These are phyloP conservation scores for Kokia cookei DNA, from an alignment of 441 rosid species.

Conservation along the genomic window DNA sequence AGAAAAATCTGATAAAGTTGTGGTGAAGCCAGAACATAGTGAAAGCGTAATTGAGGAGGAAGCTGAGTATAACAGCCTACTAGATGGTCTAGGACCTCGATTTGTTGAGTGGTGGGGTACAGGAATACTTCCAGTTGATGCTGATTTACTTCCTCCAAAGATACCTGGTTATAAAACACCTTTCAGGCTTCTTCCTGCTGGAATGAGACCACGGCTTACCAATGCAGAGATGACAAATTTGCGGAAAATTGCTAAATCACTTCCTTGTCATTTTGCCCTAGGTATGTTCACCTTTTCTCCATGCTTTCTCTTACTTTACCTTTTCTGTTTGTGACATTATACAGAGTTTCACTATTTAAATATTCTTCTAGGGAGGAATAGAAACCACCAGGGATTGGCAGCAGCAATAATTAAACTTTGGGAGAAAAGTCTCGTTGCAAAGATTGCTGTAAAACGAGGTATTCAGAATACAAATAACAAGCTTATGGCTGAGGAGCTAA, in stretches of 20 bases:
- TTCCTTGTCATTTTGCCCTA: constrained; percentile 97
- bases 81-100: constrained; percentile 91
- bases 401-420: constrained; percentile 78
- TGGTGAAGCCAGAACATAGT: constrained; percentile 21
- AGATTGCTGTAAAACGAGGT: constrained; percentile 95
- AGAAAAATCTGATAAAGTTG: constrained; percentile 34
- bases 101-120: constrained; percentile 99
- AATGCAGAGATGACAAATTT: constrained; percentile 94
- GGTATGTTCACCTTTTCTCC: constrained; percentile 44
- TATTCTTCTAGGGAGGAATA: constrained; percentile 71
- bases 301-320: constrained; percentile 7
- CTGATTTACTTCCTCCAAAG: constrained; percentile 80
- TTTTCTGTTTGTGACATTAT: constrained; percentile 10
- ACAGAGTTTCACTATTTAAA: constrained; percentile 14
- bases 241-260: constrained; percentile 78
- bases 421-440: constrained; percentile 88
- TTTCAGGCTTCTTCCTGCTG: constrained; percentile 90
- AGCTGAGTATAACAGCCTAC: constrained; percentile 57
- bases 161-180: constrained; percentile 88
- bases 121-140: constrained; percentile 92
- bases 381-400: constrained; percentile 96
- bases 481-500: constrained; percentile 90
- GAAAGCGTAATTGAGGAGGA: constrained; percentile 74
- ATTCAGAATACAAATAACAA: constrained; percentile 98
- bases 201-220: constrained; percentile 86